phyloP scores from a whole-genome alignment of 2,329 filamentous ascomycete genomes.

The Elsinoe batatas region DNA sequence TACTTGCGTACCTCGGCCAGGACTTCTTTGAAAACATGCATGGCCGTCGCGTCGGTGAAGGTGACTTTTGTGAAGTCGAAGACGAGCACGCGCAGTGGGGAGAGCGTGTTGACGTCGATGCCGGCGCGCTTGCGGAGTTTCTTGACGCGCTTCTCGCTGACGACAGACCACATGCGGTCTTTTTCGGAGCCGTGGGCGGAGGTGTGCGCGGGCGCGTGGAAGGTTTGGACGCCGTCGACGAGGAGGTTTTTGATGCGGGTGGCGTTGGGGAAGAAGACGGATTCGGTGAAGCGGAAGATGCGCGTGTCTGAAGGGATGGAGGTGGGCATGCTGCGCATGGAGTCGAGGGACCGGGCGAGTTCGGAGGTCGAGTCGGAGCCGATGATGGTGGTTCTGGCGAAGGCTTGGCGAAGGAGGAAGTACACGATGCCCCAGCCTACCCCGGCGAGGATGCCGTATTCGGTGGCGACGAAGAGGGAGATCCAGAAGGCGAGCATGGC shows the following conservation, averaged over 20 bases:
- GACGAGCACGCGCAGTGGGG: constrained; percentile 40
- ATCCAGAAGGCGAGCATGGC: constrained; percentile 56
- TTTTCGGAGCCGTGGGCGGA: constrained; percentile 27
- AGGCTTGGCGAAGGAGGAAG: constrained; percentile 49
- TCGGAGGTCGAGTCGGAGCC: constrained; percentile 15
- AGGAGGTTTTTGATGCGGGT: constrained; percentile 42
- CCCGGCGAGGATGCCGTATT: constrained; percentile 49
- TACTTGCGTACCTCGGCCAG: constrained; percentile 41
- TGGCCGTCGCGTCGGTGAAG: constrained; percentile 45
- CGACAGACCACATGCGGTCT: constrained; percentile 47
- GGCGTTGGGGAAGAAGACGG: constrained; percentile 53
- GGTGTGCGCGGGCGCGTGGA: constrained; percentile 33
- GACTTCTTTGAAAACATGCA: constrained; percentile 41
- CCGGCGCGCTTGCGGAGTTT: constrained; percentile 35
- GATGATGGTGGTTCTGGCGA: constrained; percentile 34
- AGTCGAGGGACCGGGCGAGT: constrained; percentile 15
- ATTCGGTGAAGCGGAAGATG: constrained; percentile 48
- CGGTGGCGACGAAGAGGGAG: constrained; percentile 51
- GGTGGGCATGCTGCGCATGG: constrained; percentile 12
- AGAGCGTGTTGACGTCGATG: constrained; percentile 25
- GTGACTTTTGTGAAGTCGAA: constrained; percentile 45
- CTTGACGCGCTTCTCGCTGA: constrained; percentile 38
- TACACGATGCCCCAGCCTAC: constrained; percentile 44
- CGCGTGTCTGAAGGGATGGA: constrained; percentile 40
- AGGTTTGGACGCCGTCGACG: constrained; percentile 42